Percentiles rank a stretch among this genome's conserved stretches.
Evolutionary conservation across 495 filamentous ascomycete species (phyloP).

Genomic region (Hamigera avellanea): DNA sequence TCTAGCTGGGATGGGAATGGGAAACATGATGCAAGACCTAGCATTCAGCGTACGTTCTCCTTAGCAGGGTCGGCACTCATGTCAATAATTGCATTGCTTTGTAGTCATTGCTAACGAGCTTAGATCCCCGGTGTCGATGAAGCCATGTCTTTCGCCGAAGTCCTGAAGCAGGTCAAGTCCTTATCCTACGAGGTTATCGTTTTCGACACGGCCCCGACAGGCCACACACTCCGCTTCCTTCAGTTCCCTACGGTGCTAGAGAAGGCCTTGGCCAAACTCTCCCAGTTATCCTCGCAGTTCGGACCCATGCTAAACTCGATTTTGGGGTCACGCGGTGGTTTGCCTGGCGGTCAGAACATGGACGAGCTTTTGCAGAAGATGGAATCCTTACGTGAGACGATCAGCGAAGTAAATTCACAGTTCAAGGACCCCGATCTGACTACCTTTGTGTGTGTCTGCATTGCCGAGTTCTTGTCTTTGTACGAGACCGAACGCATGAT

Average conservation of each 20-base stretch:
- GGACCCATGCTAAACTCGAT: constrained; percentile 92
- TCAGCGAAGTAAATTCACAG: constrained; percentile 90
- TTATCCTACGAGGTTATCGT: constrained; percentile 97
- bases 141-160: constrained; percentile 98
- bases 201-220: constrained; percentile 98
- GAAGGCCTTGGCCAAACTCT: constrained; percentile 94
- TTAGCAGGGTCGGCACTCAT: neutral
- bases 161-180: constrained; percentile 98
- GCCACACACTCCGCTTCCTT: constrained; percentile 96
- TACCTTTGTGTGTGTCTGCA: constrained; percentile 97
- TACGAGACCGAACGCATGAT: constrained; percentile 99
- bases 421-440: constrained; percentile 96
- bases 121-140: constrained; percentile 98
- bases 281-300: constrained; percentile 85
- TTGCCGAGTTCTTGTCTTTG: constrained; percentile 91
- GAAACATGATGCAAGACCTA: constrained; percentile 65
- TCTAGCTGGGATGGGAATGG: constrained; percentile 53
- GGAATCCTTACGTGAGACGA: constrained; percentile 83
- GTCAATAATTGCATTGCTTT: neutral
- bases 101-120: constrained; percentile 11
- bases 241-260: constrained; percentile 98
- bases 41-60: constrained; percentile 50
- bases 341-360: constrained; percentile 85
- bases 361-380: constrained; percentile 88
- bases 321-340: constrained; percentile 67